Base-by-base conservation (phyloP, 768 basidiomycete genomes). In the Suillus luteus region DNA sequence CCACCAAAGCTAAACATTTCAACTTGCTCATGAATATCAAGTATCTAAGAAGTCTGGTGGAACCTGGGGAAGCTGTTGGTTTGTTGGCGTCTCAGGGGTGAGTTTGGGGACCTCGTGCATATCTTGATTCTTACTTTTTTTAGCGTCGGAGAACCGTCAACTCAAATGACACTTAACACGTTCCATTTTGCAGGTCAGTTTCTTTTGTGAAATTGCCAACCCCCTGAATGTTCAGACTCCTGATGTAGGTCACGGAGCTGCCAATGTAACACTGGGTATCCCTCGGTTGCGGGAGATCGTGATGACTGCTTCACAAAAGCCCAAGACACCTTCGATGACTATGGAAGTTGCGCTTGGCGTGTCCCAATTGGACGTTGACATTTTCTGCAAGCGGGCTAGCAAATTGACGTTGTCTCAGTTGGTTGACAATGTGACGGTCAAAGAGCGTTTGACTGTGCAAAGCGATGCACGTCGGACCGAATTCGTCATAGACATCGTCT, bases 101-200 rank as follows among this genome's bases (percentile, higher is more conserved):
- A 67, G 85, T 80, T 33, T 38, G 8, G 37, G 24, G 7, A 31
- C 5, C 5, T 11, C 40, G 40, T 17, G 43, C 64, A 62, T 61
- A 52, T 61, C 59, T 60, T 8, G 10, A 58, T 43, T 24, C 40
- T 58, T 19, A 58, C 38, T 19, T 15, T 40, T 48, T 60, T 9
- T 64, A 99, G 97, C 78, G 87, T 99, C 49, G 97, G 97, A 59
- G 97, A 99, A 76, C 97, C 97, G 5, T 99, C 97, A 17, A 99
- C 97, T 0, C 97, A 99, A 75, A 99, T 99, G 97, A 99, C 97
- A 10, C 79, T 99, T 66, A 99, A 99, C 75, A 99, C 97, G 14
- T 99, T 99, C 86, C 97, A 99, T 81, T 96, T 99, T 71, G 97
- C 97, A 69, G 96, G 95, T 88, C 75, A 70, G 84, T 72, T 43